phyloP scores from a whole-genome alignment of 2,329 filamentous ascomycete species.

The Penicillium sp. region DNA sequence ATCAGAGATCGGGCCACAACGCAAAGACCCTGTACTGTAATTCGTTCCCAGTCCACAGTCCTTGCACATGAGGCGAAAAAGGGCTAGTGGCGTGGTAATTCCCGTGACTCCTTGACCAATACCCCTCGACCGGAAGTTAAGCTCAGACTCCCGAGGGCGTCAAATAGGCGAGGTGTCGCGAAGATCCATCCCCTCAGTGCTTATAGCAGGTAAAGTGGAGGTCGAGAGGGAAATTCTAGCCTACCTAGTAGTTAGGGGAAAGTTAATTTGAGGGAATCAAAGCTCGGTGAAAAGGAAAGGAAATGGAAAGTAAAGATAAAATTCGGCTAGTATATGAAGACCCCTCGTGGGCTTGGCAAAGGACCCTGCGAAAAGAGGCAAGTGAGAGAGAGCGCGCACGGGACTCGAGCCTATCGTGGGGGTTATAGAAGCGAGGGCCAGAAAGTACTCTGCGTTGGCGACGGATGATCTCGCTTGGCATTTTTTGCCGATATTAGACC shows the following conservation, averaged over 20 bases:
- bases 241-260: background rate
- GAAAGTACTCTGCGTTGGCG: background rate
- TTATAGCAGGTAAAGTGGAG: background rate
- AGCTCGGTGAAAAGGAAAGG: background rate
- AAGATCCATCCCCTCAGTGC: background rate
- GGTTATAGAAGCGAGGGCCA: background rate
- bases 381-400: background rate
- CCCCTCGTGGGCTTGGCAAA: background rate
- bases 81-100: background rate
- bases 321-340: background rate
- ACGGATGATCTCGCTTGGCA: background rate
- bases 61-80: background rate
- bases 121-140: background rate
- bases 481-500: background rate
- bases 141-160: conserved; percentile 11
- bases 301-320: background rate
- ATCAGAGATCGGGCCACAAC: background rate
- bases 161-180: conserved; percentile 15
- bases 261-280: background rate
- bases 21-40: background rate
- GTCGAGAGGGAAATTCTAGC: background rate
- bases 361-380: conserved; percentile 3
- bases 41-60: background rate
- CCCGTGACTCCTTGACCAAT: background rate
- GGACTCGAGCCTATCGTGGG: background rate